Evolutionary conservation across 805 yeast genomes (phyloP).

Genomic region (Isabelozyma rhagii): DNA sequence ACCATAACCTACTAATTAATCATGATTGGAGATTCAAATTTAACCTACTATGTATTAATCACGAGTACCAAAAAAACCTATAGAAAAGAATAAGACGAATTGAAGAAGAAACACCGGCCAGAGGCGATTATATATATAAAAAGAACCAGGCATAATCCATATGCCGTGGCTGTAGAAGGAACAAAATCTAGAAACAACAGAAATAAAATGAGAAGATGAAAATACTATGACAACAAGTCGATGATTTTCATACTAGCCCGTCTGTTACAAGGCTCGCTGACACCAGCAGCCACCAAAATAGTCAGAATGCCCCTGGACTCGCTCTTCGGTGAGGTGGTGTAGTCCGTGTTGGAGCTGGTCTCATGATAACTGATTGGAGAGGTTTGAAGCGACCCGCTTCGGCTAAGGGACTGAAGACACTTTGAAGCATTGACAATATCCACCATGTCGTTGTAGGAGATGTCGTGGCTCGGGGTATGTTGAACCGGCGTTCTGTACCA

Average conservation of each 20-base stretch:
- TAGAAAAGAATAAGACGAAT: too few relatives aligned
- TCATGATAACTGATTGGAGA: slow-evolving; percentile 7
- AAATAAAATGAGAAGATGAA: not conserved
- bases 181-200: too few relatives aligned
- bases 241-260: slow-evolving; percentile 24
- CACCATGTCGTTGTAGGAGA: slow-evolving; percentile 16
- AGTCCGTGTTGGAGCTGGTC: not conserved
- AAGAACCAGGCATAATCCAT: too few relatives aligned
- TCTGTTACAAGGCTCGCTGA: slow-evolving; percentile 6
- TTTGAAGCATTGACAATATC: slow-evolving; percentile 36
- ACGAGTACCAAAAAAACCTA: too few relatives aligned
- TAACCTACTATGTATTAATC: too few relatives aligned
- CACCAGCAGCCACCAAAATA: slow-evolving; percentile 27
- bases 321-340: not conserved
- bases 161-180: too few relatives aligned
- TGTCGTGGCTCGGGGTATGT: not conserved
- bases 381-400: slow-evolving; percentile 2
- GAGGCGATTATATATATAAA: too few relatives aligned
- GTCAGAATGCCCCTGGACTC: slow-evolving; percentile 22
- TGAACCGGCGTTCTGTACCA: not conserved
- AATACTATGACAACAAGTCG: slow-evolving; percentile 22
- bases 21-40: too few relatives aligned
- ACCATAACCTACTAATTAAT: too few relatives aligned
- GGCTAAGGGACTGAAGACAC: slow-evolving; percentile 28
- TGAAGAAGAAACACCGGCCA: too few relatives aligned